phyloP scores from a whole-genome alignment of 805 yeast species.

The Saturnispora galanensis region DNA sequence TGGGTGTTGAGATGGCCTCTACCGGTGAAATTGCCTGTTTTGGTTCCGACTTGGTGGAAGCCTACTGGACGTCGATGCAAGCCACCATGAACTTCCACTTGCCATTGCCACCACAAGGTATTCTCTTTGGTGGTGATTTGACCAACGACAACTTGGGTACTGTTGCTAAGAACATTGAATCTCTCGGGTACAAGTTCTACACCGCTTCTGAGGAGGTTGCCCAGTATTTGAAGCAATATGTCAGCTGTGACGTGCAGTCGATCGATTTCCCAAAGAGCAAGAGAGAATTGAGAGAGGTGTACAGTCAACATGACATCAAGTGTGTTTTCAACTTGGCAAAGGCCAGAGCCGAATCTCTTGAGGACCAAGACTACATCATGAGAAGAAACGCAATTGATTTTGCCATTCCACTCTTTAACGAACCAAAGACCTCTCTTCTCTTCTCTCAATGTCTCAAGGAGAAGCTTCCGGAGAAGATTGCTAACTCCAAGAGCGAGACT shows the following conservation, averaged over 20 bases:
- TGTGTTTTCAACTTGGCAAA: conserved; percentile 89
- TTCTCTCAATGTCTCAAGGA: conserved; percentile 75
- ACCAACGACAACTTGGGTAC: conserved; percentile 57
- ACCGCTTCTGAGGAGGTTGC: conserved; percentile 68
- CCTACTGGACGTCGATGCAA: conserved; percentile 97
- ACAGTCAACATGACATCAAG: conserved; percentile 74
- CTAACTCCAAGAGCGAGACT: conserved; percentile 30
- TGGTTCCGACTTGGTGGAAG: conserved; percentile 76
- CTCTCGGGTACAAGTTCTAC: conserved; percentile 74
- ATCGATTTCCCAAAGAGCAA: conserved; percentile 90
- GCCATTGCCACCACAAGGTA: conserved; percentile 83
- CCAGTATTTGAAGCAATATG: conserved; percentile 48
- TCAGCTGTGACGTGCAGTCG: conserved; percentile 42
- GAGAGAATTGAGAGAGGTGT: conserved; percentile 86
- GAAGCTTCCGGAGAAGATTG: conserved; percentile 51
- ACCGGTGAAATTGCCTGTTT: conserved; percentile 99
- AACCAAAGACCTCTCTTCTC: conserved; percentile 83
- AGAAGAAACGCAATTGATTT: conserved; percentile 98
- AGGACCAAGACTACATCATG: conserved; percentile 93
- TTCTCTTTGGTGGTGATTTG: conserved; percentile 91
- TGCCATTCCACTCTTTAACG: conserved; percentile 92
- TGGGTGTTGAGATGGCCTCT: conserved; percentile 98
- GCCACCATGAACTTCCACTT: conserved; percentile 94
- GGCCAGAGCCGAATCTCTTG: conserved; percentile 74
- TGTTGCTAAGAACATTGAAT: conserved; percentile 60